Evolutionary conservation across 495 filamentous ascomycete genomes (phyloP), one percentile per base, ranked within the genome.

Genomic region (Penicillium cosmopolitanum): DNA sequence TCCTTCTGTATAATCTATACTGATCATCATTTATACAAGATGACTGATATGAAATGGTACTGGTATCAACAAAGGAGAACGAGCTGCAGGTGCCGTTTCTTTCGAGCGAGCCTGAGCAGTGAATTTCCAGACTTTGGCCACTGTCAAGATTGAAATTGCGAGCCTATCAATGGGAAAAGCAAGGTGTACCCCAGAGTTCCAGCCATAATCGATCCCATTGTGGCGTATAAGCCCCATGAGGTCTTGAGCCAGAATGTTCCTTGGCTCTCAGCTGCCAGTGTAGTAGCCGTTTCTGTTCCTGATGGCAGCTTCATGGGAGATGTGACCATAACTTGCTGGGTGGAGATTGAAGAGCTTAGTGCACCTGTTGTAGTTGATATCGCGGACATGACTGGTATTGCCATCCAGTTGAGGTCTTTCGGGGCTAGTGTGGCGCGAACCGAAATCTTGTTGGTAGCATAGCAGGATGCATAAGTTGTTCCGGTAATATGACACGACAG

Each of bases 361-460:
- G 35, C 35, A 28, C 25, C 25, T 38, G 10, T 15, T 38, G 35
- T 38, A 38, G 10, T 38, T 38, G 35, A 15, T 15, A 4, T 12
- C 13, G 35, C 35, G 13, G 10, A 12, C 13, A 11, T 43, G 8
- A 43, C 15, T 43, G 50, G 28, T 12, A 52, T 38, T 6, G n/a
- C 15, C 50, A 35, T 52, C 50, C 50, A 52, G 31, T 52, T 52
- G n/a, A 52, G 21, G 28, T 52, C 31, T 52, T 31, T 31, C n/a
- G 25, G 35, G 5, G 23, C 50, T 4, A 52, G 31, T 16, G 50
- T 52, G n/a, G n/a, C 50, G 4, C 38, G 50, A 35, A 52, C 50
- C 8, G 50, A 34, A 52, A 52, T 35, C 3, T 23, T 38, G 15
- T 33, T 21, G 15, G 16, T 33, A 12, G 50, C 50, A 18, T 21